A percentile compares a stretch with the other conserved stretches of the same genome.
These are phyloP conservation scores for Trifolium repens DNA, from an alignment of 306 rosid genomes.

Conservation along the genomic window DNA sequence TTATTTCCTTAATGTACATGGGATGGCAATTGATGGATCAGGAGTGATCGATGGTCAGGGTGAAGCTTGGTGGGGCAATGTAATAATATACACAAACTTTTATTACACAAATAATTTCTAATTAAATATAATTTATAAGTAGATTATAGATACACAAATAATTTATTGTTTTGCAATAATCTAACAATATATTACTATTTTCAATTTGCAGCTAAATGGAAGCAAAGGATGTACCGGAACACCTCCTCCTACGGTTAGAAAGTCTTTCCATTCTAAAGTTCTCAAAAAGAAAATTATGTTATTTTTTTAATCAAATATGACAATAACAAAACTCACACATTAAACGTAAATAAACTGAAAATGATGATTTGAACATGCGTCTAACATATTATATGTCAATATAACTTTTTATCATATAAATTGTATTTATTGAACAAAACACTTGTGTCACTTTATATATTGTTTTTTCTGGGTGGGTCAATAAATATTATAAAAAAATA, in stretches of 20 bases:
- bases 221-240: neutral
- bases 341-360: no score
- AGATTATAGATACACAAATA: neutral
- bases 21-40: conserved; percentile 33
- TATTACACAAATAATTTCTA: neutral
- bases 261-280: no score
- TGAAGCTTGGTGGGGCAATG: conserved; percentile 41
- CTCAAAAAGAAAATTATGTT: no score
- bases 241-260: conserved; percentile 34
- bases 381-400: no score
- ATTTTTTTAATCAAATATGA: no score
- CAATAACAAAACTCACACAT: no score
- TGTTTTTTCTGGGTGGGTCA: no score
- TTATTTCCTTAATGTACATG: neutral
- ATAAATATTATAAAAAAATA: no score
- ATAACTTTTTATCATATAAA: no score
- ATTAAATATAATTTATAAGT: neutral
- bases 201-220: conserved; percentile 27
- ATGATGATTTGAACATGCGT: no score
- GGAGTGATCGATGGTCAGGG: conserved; percentile 45
- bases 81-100: neutral
- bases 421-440: no score
- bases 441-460: no score
- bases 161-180: neutral
- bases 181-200: neutral